Base-by-base conservation (phyloP, 345 rosid species). In the Triadica sebifera region DNA sequence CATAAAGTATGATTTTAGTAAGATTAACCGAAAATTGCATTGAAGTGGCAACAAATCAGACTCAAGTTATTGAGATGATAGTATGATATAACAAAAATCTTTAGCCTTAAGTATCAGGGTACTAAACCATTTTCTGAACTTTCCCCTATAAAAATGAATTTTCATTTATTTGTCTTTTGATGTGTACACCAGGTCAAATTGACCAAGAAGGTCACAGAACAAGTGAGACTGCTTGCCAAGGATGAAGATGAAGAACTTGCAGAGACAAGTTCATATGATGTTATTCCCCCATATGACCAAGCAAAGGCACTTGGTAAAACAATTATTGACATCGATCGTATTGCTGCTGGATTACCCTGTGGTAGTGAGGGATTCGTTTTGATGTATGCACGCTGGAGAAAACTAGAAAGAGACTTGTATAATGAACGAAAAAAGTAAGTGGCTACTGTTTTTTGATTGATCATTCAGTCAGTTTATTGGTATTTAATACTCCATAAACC, bases 311-410 rank as follows among this genome's bases (percentile, higher is more conserved):
- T 96, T 82, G 99, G 99, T 70, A 96, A 93, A 87, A 89, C 91
- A 74, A 91, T 90, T 78, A 96, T 96, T 68, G 99, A 96, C 69
- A 88, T 89, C 68, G 97, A 90, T 81, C 98, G 97, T 59, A 96
- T 96, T 78, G 97, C 98, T 86, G 98, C 97, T 77, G 99, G 99
- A 73, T 82, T 96, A 75, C 99, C 99, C 50, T 96, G 99, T 83
- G 99, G 99, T 56, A 91, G 91, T 78, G 99, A 96, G 83, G 99
- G 99, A 73, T 93, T 93, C 80, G 90, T 96, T 79, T 87, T 96
- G 87, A 96, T 96, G 99, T 93, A 74, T 89, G 97, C 98, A 77
- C 96, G 99, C 57, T 93, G 99, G 99, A 93, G 86, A 83, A 96
- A 96, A 89, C 95, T 93, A 70, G 97, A 93, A 85, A 93, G 96